Conservation (phyloP, 805 yeast species). For the Kodamaea nitidulidarum region DNA sequence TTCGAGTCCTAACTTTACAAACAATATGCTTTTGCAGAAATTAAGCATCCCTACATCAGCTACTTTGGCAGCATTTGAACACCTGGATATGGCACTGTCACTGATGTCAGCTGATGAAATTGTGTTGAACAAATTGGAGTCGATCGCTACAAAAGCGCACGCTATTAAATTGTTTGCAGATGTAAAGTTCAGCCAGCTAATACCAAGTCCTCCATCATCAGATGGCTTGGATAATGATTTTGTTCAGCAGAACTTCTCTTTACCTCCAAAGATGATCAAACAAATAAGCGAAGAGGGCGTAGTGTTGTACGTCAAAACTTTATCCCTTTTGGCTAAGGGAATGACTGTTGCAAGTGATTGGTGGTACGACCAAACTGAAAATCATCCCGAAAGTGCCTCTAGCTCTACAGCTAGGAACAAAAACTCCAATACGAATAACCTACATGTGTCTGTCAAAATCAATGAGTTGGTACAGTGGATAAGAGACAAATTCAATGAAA, state of each 20-base stretch:
- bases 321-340: conserved; percentile 78
- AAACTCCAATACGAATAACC: conserved; percentile 19
- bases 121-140: conserved; percentile 52
- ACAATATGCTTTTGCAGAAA: conserved; percentile 33
- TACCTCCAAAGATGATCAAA: conserved; percentile 56
- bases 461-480: conserved; percentile 87
- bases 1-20: conserved; percentile 31
- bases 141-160: conserved; percentile 83
- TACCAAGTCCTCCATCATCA: conserved; percentile 65
- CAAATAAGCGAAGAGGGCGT: conserved; percentile 81
- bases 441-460: conserved; percentile 35
- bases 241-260: conserved; percentile 35
- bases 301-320: conserved; percentile 75
- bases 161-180: conserved; percentile 88
- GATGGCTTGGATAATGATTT: conserved; percentile 36
- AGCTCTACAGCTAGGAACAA: neutral
- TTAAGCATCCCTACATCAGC: conserved; percentile 28
- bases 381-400: conserved; percentile 16
- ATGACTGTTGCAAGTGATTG: conserved; percentile 83
- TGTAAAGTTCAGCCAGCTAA: conserved; percentile 79
- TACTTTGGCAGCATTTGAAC: conserved; percentile 14
- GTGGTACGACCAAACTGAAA: conserved; percentile 60
- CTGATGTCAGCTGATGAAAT: conserved; percentile 28
- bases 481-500: conserved; percentile 82
- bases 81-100: conserved; percentile 8